Evolutionary conservation across 2,329 filamentous ascomycete genomes (phyloP).

Genomic region (Venturia oleaginea): DNA sequence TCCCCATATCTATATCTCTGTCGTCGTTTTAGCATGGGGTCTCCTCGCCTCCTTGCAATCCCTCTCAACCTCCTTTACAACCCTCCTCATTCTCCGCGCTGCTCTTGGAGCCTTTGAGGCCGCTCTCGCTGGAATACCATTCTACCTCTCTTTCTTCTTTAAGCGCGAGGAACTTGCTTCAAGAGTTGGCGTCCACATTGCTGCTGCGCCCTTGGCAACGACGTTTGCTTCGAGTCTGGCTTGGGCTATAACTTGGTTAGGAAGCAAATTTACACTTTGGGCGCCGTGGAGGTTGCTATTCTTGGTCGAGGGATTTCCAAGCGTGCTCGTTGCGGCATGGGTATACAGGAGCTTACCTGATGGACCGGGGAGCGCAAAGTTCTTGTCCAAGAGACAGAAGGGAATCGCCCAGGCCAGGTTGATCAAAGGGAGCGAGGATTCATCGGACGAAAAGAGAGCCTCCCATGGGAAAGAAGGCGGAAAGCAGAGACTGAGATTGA

Average conservation of each 20-base stretch:
- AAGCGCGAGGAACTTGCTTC: constrained; percentile 67
- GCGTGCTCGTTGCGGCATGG: constrained; percentile 61
- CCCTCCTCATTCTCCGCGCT: constrained; percentile 53
- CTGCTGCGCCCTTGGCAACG: constrained; percentile 54
- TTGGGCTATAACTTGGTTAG: constrained; percentile 66
- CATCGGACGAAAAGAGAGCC: constrained; percentile 16
- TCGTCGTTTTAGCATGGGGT: constrained; percentile 71
- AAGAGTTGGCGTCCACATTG: constrained; percentile 77
- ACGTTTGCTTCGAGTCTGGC: constrained; percentile 70
- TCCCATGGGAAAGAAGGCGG: neutral
- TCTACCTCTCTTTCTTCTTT: constrained; percentile 57
- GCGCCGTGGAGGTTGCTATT: constrained; percentile 82
- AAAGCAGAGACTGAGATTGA: constrained; percentile 38
- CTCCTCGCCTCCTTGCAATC: constrained; percentile 64
- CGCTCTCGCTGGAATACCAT: constrained; percentile 54
- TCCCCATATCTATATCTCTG: constrained; percentile 51
- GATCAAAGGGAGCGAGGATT: constrained; percentile 23
- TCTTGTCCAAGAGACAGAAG: constrained; percentile 36
- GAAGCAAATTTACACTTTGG: constrained; percentile 51
- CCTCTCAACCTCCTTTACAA: constrained; percentile 35
- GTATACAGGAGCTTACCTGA: constrained; percentile 73
- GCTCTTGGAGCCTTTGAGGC: constrained; percentile 50
- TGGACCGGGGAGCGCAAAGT: constrained; percentile 45
- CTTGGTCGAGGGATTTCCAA: constrained; percentile 76
- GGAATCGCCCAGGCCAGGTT: constrained; percentile 54